phyloP scores from a whole-genome alignment of 2,329 filamentous ascomycete species.

The Aureobasidium sp. region DNA sequence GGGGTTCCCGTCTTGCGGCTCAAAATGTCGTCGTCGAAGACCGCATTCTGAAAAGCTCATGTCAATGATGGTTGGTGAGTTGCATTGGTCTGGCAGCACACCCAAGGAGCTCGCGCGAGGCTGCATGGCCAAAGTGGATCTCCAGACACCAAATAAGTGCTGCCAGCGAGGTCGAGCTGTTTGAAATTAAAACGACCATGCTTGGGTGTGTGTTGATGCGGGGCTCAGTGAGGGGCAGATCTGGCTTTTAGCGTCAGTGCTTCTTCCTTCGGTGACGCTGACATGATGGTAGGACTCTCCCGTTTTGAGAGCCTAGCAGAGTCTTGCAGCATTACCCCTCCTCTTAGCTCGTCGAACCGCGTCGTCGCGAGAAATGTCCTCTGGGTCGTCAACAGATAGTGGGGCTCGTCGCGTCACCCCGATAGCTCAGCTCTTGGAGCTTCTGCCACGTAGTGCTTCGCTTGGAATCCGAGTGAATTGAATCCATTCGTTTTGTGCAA shows the following conservation, averaged over 20 bases:
- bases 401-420: constrained; percentile 11
- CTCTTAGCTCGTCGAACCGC: constrained; percentile 5
- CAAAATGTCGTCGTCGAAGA: neutral
- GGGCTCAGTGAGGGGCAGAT: constrained; percentile 11
- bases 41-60: neutral
- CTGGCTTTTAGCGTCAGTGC: constrained; percentile 5
- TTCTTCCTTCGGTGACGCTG: constrained; percentile 1
- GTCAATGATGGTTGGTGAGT: neutral
- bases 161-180: neutral
- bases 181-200: neutral
- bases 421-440: constrained; percentile 8
- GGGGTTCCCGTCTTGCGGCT: constrained; percentile 10
- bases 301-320: neutral
- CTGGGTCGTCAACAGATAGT: neutral
- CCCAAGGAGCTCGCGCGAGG: neutral
- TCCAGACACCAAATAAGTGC: neutral
- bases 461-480: constrained; percentile 2
- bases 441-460: constrained; percentile 7
- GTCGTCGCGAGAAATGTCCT: neutral
- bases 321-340: constrained; percentile 6
- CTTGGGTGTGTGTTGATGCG: neutral
- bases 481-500: neutral
- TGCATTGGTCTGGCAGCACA: neutral
- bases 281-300: constrained; percentile 5
- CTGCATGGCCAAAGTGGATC: neutral